phyloP scores from a whole-genome alignment of 2,329 filamentous ascomycete species.

The Sphaerulina musiva region DNA sequence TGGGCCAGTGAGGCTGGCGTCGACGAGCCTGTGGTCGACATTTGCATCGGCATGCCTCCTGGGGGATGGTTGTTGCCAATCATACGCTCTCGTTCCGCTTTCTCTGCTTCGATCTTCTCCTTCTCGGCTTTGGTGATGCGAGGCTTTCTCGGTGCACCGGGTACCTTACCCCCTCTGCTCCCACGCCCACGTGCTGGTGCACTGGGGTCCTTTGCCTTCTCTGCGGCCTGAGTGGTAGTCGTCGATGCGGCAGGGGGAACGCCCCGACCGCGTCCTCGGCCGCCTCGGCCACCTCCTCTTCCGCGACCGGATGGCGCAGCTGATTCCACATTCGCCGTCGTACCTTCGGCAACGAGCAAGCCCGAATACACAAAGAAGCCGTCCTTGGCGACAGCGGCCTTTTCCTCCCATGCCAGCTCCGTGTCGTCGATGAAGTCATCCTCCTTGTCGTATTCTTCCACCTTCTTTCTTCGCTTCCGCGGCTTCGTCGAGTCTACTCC shows the following conservation, averaged over 20 bases:
- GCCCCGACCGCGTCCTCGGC: conserved; percentile 50
- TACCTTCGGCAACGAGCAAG: conserved; percentile 77
- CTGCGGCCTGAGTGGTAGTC: conserved; percentile 30
- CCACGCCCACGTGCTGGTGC: conserved; percentile 38
- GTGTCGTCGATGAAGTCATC: conserved; percentile 79
- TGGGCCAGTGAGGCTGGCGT: neutral
- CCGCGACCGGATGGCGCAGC: conserved; percentile 23
- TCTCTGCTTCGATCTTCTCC: conserved; percentile 72
- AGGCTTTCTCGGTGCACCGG: conserved; percentile 68
- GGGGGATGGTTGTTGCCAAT: neutral
- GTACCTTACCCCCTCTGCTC: conserved; percentile 62
- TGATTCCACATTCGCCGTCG: conserved; percentile 46
- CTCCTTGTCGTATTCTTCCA: conserved; percentile 61
- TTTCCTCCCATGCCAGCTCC: conserved; percentile 89
- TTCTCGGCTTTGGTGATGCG: conserved; percentile 82
- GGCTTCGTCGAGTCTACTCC: conserved; percentile 65
- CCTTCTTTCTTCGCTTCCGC: conserved; percentile 61
- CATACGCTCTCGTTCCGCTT: conserved; percentile 62
- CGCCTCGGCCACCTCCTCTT: conserved; percentile 39
- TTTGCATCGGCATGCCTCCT: neutral
- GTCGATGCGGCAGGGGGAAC: conserved; percentile 37
- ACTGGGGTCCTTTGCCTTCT: conserved; percentile 22
- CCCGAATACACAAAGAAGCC: conserved; percentile 98
- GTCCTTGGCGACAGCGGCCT: conserved; percentile 87
- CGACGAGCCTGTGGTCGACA: neutral